Evolutionary conservation across 2,329 filamentous ascomycete genomes (phyloP), one percentile per base, ranked within the genome.

Genomic region (Pestalotiopsis sp.): DNA sequence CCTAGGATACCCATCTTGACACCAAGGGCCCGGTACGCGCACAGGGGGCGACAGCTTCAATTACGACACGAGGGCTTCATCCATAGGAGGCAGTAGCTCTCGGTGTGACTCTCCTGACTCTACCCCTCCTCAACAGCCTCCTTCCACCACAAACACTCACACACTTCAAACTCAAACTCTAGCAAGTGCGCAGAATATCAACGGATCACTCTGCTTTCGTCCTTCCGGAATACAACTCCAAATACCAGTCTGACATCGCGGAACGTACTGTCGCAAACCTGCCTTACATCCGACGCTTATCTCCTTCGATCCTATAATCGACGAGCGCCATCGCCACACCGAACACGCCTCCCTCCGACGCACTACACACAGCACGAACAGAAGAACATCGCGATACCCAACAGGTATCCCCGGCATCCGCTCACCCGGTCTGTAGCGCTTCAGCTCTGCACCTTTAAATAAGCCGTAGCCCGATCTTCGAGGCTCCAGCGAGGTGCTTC

Each of bases 401-500:
- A 36, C 38, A n/a, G 61, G 73, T 72, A 68, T 65, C 58, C 66
- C 64, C 69, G 59, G 49, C 65, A 27, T 57, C 45, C 66, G 67
- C 59, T 25, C 45, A 36, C 56, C 63, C 59, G 7, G 64, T 67
- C 68, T 41, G 38, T 75, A 74, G 75, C 81, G 75, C 80, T 81
- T 81, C 78, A 73, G 73, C 71, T 75, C 76, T 60, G 85, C 86
- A 86, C 92, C 92, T 95, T 95, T 94, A 95, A 96, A 95, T 78
- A 95, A 78, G 94, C 94, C 92, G 94, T 95, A 91, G 87, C 91
- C 91, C 91, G 65, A 66, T 66, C 58, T 68, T 73, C 73, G 92
- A 92, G 92, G 90, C 75, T 92, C 91, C 91, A 93, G 93, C 93
- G 92, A 97, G 94, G 93, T 91, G 92, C 88, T 81, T 81, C 84